phyloP scores from a whole-genome alignment of 768 basidiomycete genomes.

The Coprinopsis strossmayeri region DNA sequence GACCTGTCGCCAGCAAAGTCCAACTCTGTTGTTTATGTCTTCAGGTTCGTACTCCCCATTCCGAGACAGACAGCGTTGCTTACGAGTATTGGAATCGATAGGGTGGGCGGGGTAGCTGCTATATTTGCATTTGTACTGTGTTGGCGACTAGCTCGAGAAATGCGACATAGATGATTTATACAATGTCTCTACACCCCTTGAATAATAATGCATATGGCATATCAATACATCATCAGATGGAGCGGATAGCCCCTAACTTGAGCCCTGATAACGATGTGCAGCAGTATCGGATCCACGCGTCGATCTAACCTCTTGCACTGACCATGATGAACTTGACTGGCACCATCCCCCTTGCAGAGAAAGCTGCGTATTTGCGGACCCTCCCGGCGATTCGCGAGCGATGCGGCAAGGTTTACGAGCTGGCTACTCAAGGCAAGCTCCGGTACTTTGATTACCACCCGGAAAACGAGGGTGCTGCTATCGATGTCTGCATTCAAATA shows the following conservation, averaged over 20 bases:
- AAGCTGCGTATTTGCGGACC: conserved; percentile 70
- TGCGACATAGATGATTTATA: conserved; percentile 31
- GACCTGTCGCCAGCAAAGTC: conserved; percentile 28
- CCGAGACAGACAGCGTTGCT: no score
- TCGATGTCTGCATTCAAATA: conserved; percentile 67
- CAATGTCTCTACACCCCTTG: background rate
- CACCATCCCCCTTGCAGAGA: conserved; percentile 26
- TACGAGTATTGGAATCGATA: no score
- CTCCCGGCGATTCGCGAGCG: conserved; percentile 87
- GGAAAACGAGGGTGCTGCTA: conserved; percentile 62
- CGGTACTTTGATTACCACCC: conserved; percentile 85
- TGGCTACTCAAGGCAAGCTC: conserved; percentile 69
- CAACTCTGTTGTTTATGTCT: conserved; percentile 76
- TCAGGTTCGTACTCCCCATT: conserved; percentile 50
- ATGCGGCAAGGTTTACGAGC: conserved; percentile 69
- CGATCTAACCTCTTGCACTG: conserved; percentile 19
- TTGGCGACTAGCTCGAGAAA: conserved; percentile 47
- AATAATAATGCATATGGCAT: background rate
- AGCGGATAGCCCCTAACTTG: background rate
- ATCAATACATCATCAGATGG: background rate
- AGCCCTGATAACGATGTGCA: background rate
- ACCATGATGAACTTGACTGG: conserved; percentile 25
- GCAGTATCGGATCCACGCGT: background rate
- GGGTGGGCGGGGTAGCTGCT: conserved; percentile 53
- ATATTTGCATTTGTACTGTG: conserved; percentile 48